Evolutionary conservation across 257 asterid genomes (phyloP).

Genomic region (Petunia secreta): DNA sequence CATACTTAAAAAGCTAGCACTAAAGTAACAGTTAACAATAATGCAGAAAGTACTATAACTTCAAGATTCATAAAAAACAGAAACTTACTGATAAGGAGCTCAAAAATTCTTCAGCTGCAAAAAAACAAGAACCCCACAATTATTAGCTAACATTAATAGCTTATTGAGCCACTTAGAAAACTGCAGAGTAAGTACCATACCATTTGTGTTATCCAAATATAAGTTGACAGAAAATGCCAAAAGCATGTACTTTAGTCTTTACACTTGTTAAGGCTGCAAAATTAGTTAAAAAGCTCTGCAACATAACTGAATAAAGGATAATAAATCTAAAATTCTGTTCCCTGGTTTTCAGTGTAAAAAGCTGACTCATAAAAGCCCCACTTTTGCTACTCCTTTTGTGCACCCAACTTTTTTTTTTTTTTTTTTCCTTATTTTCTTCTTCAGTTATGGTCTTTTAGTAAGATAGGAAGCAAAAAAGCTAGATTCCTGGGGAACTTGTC

Average conservation of each 20-base stretch:
- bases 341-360: conserved; percentile 53
- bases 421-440: conserved; percentile 30
- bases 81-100: conserved; percentile 6
- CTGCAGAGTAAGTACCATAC: conserved; percentile 32
- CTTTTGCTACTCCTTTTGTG: conserved; percentile 36
- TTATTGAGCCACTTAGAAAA: background rate
- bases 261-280: conserved; percentile 60
- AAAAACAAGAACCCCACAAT: conserved; percentile 5
- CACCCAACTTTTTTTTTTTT: background rate
- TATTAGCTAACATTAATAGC: background rate
- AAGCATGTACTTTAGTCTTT: conserved; percentile 44
- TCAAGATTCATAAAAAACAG: conserved; percentile 21
- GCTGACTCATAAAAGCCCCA: conserved; percentile 51
- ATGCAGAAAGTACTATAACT: conserved; percentile 1
- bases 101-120: conserved; percentile 14
- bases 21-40: background rate
- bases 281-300: conserved; percentile 48
- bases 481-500: conserved; percentile 54
- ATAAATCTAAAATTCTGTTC: conserved; percentile 32
- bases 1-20: conserved; percentile 22
- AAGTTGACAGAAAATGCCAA: conserved; percentile 53
- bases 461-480: conserved; percentile 40
- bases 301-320: conserved; percentile 42
- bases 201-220: conserved; percentile 40
- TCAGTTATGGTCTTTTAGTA: conserved; percentile 42